Conservation (phyloP, 495 filamentous ascomycete species). For the Trichoderma gamsii region DNA sequence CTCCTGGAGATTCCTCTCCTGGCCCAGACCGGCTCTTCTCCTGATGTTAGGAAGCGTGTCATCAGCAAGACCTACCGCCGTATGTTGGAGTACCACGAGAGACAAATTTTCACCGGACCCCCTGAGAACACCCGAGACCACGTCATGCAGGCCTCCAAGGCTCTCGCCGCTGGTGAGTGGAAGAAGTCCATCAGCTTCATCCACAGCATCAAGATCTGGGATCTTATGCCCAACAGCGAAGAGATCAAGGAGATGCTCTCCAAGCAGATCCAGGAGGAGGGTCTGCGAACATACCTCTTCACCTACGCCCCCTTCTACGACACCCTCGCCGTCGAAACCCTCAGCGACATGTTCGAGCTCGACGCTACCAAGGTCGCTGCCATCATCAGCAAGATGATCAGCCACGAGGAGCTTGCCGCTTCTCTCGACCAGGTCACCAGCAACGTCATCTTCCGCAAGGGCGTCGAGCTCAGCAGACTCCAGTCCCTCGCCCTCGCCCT, state of each 20-base stretch:
- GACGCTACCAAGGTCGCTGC: constrained; percentile 81
- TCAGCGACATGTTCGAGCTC: constrained; percentile 94
- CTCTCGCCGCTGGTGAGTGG: constrained; percentile 94
- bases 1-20: constrained; percentile 95
- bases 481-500: constrained; percentile 92
- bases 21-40: constrained; percentile 90
- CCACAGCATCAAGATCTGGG: constrained; percentile 98
- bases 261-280: constrained; percentile 97
- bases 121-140: constrained; percentile 98
- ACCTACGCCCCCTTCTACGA: constrained; percentile 99
- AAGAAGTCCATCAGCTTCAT: constrained; percentile 91
- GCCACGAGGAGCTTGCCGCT: constrained; percentile 92
- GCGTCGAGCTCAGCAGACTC: constrained; percentile 90
- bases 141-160: constrained; percentile 97
- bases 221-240: constrained; percentile 81
- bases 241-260: constrained; percentile 95
- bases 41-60: constrained; percentile 93
- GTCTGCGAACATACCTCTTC: constrained; percentile 96
- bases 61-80: constrained; percentile 99
- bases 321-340: constrained; percentile 76
- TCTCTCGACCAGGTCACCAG: constrained; percentile 96
- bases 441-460: constrained; percentile 98
- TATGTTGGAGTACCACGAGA: constrained; percentile 98
- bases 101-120: constrained; percentile 96
- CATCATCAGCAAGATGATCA: constrained; percentile 99